phyloP scores from a whole-genome alignment of 2,329 filamentous ascomycete genomes.

The Pestalotiopsis sp. region DNA sequence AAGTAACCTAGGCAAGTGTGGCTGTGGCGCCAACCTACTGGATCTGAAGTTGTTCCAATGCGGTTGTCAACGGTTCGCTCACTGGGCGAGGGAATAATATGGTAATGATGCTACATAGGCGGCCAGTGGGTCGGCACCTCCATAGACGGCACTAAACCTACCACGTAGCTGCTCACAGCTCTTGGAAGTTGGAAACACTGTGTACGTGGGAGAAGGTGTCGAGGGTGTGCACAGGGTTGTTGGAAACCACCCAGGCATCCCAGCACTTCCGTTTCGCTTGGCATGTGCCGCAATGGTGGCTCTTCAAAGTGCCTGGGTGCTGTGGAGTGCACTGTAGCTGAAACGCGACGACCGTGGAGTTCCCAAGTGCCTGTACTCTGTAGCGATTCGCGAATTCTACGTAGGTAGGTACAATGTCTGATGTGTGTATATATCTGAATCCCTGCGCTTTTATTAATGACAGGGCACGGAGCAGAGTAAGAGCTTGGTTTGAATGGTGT shows the following conservation, averaged over 20 bases:
- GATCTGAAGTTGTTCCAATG: no score
- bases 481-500: neutral
- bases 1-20: no score
- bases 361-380: neutral
- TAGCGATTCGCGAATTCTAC: conserved; percentile 3
- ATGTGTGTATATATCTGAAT: neutral
- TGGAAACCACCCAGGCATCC: neutral
- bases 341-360: conserved; percentile 1
- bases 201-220: neutral
- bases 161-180: no score
- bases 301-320: neutral
- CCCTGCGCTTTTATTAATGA: neutral
- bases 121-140: no score
- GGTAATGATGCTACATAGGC: no score
- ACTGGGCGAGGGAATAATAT: no score
- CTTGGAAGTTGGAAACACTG: neutral
- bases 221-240: neutral
- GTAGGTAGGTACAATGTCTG: no score
- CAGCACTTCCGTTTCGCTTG: conserved; percentile 2
- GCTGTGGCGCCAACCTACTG: no score
- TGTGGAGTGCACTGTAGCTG: conserved; percentile 4
- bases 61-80: no score
- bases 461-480: neutral
- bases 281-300: neutral
- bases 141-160: no score